Base-by-base conservation (phyloP, 2,329 filamentous ascomycete species). In the Colletotrichum tamarilloi region DNA sequence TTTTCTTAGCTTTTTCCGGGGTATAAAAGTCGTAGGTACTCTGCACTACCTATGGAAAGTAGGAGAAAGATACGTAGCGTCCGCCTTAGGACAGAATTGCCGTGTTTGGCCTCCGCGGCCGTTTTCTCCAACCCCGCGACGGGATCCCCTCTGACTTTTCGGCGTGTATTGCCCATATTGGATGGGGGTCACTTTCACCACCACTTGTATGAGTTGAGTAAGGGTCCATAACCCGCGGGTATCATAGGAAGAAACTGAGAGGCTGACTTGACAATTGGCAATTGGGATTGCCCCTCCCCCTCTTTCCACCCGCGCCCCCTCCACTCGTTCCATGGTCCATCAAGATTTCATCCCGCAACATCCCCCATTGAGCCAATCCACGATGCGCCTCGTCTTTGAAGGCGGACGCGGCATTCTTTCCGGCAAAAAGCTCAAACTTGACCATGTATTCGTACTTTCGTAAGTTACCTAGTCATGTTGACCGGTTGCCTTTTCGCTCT, bases 151-250 rank as follows among this genome's bases (percentile, higher is more conserved):
- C 38, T 30, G 28, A 26, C 26, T 53, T 57, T 68, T 65, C 35
- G 68, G 68, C 64, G 68, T 58, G 32, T 65, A 62, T 72, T 72
- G 49, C 68, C 68, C 35, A 64, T 57, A 72, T 68, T 22, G 57
- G 68, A 68, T 63, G 64, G 68, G 56, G 63, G 68, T 69, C 66
- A 56, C 26, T 46, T n/a, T 4, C 12, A 42, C 35, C 11, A 42
- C 35, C 35, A 14, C 14, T 42, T 42, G 35, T 42, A 42, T 42
- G 35, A 42, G 42, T 19, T 46, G 16, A n/a, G 42, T 46, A 46
- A 19, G 42, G 16, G 7, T 35, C 19, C n/a, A 11, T 24, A 30
- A 22, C 42, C 22, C 30, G n/a, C 57, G 28, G 49, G 26, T 14
- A 8, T 24, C n/a, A 22, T 28, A n/a, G 8, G 24, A n/a, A 30